Evolutionary conservation across 2,329 filamentous ascomycete species (phyloP).

Genomic region (Ophiostoma pallidulum): DNA sequence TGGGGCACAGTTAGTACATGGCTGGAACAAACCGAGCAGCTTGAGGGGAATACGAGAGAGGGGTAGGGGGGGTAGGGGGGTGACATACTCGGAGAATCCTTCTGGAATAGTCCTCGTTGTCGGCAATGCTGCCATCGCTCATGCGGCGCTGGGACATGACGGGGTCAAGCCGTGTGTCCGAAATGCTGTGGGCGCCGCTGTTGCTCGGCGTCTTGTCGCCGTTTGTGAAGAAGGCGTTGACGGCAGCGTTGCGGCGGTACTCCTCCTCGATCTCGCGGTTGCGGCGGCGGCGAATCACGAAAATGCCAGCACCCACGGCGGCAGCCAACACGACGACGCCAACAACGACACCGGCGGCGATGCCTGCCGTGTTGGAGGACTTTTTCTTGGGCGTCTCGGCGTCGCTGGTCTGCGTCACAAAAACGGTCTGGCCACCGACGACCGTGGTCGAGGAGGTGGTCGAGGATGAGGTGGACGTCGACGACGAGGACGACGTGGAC

Average conservation of each 20-base stretch:
- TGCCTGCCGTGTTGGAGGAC: slow-evolving; percentile 60
- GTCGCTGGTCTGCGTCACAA: slow-evolving; percentile 19
- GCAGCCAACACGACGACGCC: slow-evolving; percentile 63
- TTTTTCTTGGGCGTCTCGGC: slow-evolving; percentile 17
- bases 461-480: neutral
- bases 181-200: slow-evolving; percentile 59
- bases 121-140: slow-evolving; percentile 92
- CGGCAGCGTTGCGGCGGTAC: slow-evolving; percentile 69
- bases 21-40: neutral
- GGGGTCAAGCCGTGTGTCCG: slow-evolving; percentile 78
- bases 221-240: slow-evolving; percentile 64
- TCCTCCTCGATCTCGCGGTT: slow-evolving; percentile 75
- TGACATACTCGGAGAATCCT: slow-evolving; percentile 78
- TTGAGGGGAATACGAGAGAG: slow-evolving; percentile 13
- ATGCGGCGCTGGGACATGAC: slow-evolving; percentile 74
- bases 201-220: slow-evolving; percentile 50
- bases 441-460: slow-evolving; percentile 16
- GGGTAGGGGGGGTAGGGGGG: too few relatives aligned
- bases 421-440: slow-evolving; percentile 16
- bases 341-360: slow-evolving; percentile 81
- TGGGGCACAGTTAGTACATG: neutral
- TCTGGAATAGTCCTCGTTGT: slow-evolving; percentile 94
- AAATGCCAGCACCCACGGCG: slow-evolving; percentile 58
- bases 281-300: slow-evolving; percentile 66
- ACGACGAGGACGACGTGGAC: slow-evolving; percentile 4